phyloP scores from a whole-genome alignment of 1,284 basidiomycete genomes.

The Fomes fomentarius region DNA sequence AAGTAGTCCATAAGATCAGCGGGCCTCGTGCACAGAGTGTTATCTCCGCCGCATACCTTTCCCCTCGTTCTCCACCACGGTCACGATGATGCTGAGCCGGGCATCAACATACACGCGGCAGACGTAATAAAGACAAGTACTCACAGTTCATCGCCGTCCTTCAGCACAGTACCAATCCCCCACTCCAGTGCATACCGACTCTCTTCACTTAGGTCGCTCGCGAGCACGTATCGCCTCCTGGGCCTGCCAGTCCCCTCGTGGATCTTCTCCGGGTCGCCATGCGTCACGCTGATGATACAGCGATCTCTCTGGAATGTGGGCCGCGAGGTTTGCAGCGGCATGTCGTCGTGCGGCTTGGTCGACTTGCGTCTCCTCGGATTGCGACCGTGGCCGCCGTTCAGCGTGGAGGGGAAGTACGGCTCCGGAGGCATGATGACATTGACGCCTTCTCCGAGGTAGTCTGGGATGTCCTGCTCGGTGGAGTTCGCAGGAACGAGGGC shows the following conservation, averaged over 20 bases:
- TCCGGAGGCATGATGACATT: slow-evolving; percentile 86
- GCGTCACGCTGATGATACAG: slow-evolving; percentile 88
- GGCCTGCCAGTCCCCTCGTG: slow-evolving; percentile 57
- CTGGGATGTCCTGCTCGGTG: slow-evolving; percentile 56
- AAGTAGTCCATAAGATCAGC: slow-evolving; percentile 7
- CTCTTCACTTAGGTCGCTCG: slow-evolving; percentile 94
- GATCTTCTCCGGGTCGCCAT: slow-evolving; percentile 74
- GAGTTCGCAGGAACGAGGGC: slow-evolving; percentile 57
- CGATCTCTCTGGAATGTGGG: slow-evolving; percentile 90
- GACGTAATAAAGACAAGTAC: slow-evolving; percentile 23
- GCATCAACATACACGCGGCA: slow-evolving; percentile 4
- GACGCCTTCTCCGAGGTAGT: slow-evolving; percentile 85
- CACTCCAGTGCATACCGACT: slow-evolving; percentile 91
- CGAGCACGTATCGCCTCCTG: slow-evolving; percentile 81
- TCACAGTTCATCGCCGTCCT: slow-evolving; percentile 91
- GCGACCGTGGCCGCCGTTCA: slow-evolving; percentile 50
- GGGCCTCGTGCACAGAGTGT: background rate
- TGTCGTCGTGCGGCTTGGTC: slow-evolving; percentile 56
- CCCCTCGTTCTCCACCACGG: slow-evolving; percentile 90
- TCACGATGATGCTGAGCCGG: slow-evolving; percentile 69
- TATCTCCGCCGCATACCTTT: slow-evolving; percentile 61
- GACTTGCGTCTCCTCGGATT: slow-evolving; percentile 63
- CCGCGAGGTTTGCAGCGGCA: slow-evolving; percentile 69
- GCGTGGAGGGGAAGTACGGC: slow-evolving; percentile 76
- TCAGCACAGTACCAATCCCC: slow-evolving; percentile 94